Base-by-base conservation (phyloP, 1,284 basidiomycete species). In the Rhodotorula sp. region DNA sequence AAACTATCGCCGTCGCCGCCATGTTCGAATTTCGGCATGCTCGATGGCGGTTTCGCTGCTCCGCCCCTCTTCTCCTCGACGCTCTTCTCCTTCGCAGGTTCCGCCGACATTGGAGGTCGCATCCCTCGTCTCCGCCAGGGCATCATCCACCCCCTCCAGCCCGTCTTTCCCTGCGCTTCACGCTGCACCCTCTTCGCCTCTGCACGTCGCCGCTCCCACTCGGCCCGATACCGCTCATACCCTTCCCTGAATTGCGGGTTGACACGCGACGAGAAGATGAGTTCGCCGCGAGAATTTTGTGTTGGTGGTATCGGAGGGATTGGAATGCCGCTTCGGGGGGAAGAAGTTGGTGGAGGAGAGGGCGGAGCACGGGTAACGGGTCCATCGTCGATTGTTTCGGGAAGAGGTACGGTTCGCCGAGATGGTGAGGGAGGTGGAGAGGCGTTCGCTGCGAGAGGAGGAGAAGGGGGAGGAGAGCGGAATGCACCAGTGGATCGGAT, bases 191-290 rank as follows among this genome's bases (percentile, higher is more conserved):
- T 32, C 30, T 51, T 55, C 13, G 62, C 66, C 32, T 70, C 67
- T 24, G 59, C 58, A 47, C 75, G 62, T 53, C 74, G 54, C 57
- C 89, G 83, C 82, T 98, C 95, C 80, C 96, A 99, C n/a, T 89
- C 89, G 15, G 88, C 84, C 20, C 96, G 86, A 80, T 98, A 95
- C 22, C 91, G 86, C 80, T 97, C 94, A 81, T 99, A 99, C 0
- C 90, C 87, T 66, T 97, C 94, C 34, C 91, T 85, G 80, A 99
- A 99, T 17, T 82, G 79, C 54, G 85, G 85, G 71, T 91, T 89
- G 46, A 99, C 91, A 57, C 90, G 87, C 20, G 89, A 91, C 20
- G 91, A 94, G 81, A 99, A 97, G 73, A 99, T 94, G 71, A 99
- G 86, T 78, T 99, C 95, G 57, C 96, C 95, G 20, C 94, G 88